Conservation (phyloP, 805 yeast genomes). For the Nadsonia fulvescens region DNA sequence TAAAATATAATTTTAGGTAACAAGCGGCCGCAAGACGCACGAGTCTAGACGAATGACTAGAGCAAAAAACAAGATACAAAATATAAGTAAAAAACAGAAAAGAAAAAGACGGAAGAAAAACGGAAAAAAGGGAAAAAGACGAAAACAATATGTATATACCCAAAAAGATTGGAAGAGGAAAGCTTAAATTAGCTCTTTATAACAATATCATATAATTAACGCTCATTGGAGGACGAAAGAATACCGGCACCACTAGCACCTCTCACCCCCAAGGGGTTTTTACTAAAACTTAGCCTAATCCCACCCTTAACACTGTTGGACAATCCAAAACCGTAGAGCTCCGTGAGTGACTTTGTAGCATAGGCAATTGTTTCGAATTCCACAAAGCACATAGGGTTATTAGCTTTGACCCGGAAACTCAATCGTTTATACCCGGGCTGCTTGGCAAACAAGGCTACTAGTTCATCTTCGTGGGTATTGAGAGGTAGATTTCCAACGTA, state of each 20-base stretch:
- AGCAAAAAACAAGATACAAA: background rate
- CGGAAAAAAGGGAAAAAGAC: no score
- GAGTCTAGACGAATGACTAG: no score
- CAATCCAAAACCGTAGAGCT: conserved; percentile 78
- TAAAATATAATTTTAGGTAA: no score
- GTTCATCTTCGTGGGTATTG: conserved; percentile 90
- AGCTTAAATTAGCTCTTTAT: no score
- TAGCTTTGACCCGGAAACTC: conserved; percentile 71
- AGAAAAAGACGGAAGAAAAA: conserved; percentile 1
- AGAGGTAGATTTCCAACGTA: conserved; percentile 96
- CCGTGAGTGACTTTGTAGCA: conserved; percentile 89
- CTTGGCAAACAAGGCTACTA: conserved; percentile 68
- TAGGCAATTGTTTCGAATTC: conserved; percentile 91
- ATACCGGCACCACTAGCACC: conserved; percentile 23
- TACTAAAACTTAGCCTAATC: conserved; percentile 80
- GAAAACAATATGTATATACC: no score
- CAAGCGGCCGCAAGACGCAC: no score
- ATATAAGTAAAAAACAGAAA: background rate
- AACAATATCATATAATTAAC: no score
- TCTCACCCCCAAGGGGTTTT: conserved; percentile 93
- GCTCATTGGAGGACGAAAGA: conserved; percentile 1
- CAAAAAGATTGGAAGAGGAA: no score
- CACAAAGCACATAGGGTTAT: conserved; percentile 97
- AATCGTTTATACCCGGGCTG: conserved; percentile 87
- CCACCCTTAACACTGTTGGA: conserved; percentile 89